Evolutionary conservation across 345 rosid species (phyloP), one percentile per base, ranked within the genome.

Genomic region (Corchorus olitorius): DNA sequence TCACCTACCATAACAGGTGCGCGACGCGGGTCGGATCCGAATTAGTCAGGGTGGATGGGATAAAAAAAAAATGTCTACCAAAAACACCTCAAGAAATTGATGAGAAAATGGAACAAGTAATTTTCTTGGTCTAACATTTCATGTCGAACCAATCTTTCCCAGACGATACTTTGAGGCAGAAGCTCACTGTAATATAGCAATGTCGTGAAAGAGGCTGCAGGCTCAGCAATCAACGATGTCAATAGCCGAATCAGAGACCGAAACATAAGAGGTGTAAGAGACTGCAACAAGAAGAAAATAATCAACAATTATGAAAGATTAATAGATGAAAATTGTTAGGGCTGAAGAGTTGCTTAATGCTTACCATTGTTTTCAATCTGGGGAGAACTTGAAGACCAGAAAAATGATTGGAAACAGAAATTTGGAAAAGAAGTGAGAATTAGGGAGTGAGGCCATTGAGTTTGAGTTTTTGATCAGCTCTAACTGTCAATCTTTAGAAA

Each of bases 11-110:
- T n/a, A n/a, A n/a, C n/a, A n/a, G n/a, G n/a, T n/a, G n/a, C n/a
- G n/a, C n/a, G n/a, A n/a, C n/a, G n/a, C n/a, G n/a, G n/a, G n/a
- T n/a, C n/a, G n/a, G n/a, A n/a, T n/a, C n/a, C n/a, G n/a, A n/a
- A n/a, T n/a, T n/a, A n/a, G n/a, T n/a, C n/a, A n/a, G n/a, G n/a
- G n/a, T n/a, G n/a, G n/a, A n/a, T 2, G 41, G 41, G 41, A 34
- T 17, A 4, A 12, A 10, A 1, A 8, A 8, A 16, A 27, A 19
- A 4, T 3, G 70, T 22, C 83, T 80, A 88, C 84, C 85, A 80
- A 80, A 87, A 83, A 45, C 93, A 89, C 54, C 90, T 77, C 81
- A 89, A 76, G 77, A 86, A 80, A 76, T 83, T 85, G 78, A 85
- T 39, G 39, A 89, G 82, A n/a, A 87, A 84, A 81, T 84, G 88